These are phyloP conservation scores for Leccinum rimulosum DNA, from an alignment of 768 basidiomycete species.

Conservation along the genomic window DNA sequence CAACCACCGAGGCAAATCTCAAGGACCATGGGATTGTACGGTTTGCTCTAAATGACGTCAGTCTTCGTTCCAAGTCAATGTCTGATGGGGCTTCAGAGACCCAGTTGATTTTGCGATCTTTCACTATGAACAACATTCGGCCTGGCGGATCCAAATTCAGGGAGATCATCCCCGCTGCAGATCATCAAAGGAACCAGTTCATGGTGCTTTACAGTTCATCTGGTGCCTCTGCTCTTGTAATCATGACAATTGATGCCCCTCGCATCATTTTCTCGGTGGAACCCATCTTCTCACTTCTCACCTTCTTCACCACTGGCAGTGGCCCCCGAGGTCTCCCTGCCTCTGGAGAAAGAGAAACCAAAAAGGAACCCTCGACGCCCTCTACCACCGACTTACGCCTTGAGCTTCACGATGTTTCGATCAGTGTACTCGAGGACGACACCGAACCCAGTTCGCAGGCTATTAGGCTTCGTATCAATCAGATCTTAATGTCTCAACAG, in stretches of 20 bases:
- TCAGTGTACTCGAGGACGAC: conserved; percentile 87
- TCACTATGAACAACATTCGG: conserved; percentile 87
- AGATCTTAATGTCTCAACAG: conserved; percentile 89
- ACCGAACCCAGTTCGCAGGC: conserved; percentile 76
- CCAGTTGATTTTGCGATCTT: conserved; percentile 84
- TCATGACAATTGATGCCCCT: conserved; percentile 90
- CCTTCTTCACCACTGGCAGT: conserved; percentile 74
- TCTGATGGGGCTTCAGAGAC: conserved; percentile 84
- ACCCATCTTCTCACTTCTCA: conserved; percentile 83
- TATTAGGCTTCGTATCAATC: conserved; percentile 79
- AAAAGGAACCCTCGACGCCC: conserved; percentile 10
- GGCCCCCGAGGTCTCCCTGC: conserved; percentile 37
- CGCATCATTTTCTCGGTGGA: conserved; percentile 90
- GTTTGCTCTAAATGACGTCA: conserved; percentile 80
- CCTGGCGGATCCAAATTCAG: conserved; percentile 82
- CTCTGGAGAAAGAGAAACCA: conserved; percentile 10
- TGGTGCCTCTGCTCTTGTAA: conserved; percentile 63
- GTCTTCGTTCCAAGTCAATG: conserved; percentile 75
- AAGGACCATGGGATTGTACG: conserved; percentile 80
- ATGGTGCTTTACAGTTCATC: conserved; percentile 88
- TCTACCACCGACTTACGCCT: conserved; percentile 62
- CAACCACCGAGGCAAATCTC: conserved; percentile 53
- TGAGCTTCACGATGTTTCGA: conserved; percentile 86
- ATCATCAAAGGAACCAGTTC: conserved; percentile 86
- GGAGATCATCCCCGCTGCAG: conserved; percentile 91